These are phyloP conservation scores for Madurella mycetomatis DNA, from an alignment of 2,329 filamentous ascomycete genomes.

Conservation along the genomic window DNA sequence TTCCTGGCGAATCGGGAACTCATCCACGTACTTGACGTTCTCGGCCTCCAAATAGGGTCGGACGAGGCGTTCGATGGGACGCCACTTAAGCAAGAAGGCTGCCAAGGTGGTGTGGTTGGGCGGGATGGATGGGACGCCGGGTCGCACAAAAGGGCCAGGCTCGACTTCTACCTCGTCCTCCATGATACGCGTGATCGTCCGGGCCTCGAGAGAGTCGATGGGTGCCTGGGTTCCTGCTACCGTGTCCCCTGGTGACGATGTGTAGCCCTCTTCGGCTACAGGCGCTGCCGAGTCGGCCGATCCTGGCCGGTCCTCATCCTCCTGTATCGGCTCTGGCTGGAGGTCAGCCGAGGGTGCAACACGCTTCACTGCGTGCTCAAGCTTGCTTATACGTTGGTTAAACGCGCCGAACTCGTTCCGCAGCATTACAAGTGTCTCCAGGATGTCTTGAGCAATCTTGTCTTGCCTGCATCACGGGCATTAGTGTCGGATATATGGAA, in stretches of 20 bases:
- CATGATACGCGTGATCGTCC: conserved; percentile 32
- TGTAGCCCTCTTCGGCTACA: conserved; percentile 19
- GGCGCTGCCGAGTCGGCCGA: conserved; percentile 18
- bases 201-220: conserved; percentile 28
- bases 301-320: conserved; percentile 20
- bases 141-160: conserved; percentile 48
- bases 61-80: conserved; percentile 62
- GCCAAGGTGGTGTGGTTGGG: conserved; percentile 88
- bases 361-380: conserved; percentile 35
- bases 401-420: conserved; percentile 36
- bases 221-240: conserved; percentile 6
- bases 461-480: conserved; percentile 48
- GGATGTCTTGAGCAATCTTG: conserved; percentile 56
- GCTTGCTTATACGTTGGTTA: conserved; percentile 34
- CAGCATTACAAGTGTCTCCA: conserved; percentile 49
- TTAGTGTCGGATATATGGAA: conserved; percentile 22
- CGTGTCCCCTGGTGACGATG: conserved; percentile 30
- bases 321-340: conserved; percentile 26
- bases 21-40: conserved; percentile 53
- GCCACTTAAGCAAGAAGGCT: conserved; percentile 72
- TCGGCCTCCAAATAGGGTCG: conserved; percentile 43
- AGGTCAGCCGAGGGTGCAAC: conserved; percentile 15
- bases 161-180: conserved; percentile 50
- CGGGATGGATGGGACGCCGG: conserved; percentile 67
- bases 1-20: conserved; percentile 75